Evolutionary conservation across 2,329 filamentous ascomycete genomes (phyloP), one percentile per base, ranked within the genome.

Genomic region (Colletotrichum magnum): DNA sequence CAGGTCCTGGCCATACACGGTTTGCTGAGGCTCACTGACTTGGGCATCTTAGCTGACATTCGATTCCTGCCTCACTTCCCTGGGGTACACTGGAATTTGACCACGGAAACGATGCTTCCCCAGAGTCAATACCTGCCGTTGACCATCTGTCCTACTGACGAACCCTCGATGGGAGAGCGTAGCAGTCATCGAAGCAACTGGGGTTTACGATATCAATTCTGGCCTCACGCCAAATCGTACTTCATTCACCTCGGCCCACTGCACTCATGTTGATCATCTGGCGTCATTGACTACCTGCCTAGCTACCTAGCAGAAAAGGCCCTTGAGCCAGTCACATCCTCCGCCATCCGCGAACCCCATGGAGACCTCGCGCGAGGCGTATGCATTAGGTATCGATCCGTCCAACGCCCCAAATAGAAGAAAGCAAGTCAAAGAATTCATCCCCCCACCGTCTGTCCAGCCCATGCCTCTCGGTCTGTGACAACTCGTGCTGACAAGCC

Each of bases 341-440:
- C 41, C 52, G 65, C 70, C 2, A 58, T 58, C 24, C 72, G 68
- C 61, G 62, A 67, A 48, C 36, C 66, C 36, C 36, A 69, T 66
- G 57, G 48, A 61, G 53, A 53, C 63, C 50, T 66, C 50, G 21
- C 28, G 43, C 10, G 63, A 66, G 50, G 57, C 39, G 53, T 48
- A 50, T 66, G 48, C 63, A 56, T 61, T 61, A 66, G 57, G 57
- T 66, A 66, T 61, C 50, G 57, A 65, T 61, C 63, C 57, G 13
- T 54, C 50, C 56, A 69, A 66, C 62, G 62, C 67, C 67, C 16
- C 18, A 47, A 59, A n/a, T 48, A 36, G 39, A 68, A 58, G n/a
- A 59, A 67, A 69, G 28, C 50, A 66, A 61, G 28, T 60, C 39
- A 24, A 65, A 65, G 62, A 36, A 39, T 53, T 21, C 50, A 15